Conservation (phyloP, 805 yeast species). For the Saccharomyces jurei region DNA sequence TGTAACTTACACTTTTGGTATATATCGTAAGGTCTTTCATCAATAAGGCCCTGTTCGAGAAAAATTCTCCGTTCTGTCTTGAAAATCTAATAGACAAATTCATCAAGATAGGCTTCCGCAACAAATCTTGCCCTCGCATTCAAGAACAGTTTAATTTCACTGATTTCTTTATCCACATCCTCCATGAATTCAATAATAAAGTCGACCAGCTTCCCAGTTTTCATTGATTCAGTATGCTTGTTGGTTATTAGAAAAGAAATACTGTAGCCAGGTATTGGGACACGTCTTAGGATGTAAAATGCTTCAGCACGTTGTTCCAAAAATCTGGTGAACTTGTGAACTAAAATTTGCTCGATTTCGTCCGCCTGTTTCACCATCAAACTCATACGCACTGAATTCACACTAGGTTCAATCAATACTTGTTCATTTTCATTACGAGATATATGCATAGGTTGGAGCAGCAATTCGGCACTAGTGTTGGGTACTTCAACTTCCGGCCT, state of each 20-base stretch:
- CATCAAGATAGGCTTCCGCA: conserved; percentile 90
- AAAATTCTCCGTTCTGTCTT: background rate
- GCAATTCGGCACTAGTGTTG: conserved; percentile 70
- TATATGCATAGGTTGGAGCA: conserved; percentile 81
- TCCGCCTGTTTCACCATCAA: conserved; percentile 95
- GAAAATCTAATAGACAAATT: conserved; percentile 51
- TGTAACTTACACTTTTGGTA: background rate
- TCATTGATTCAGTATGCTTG: conserved; percentile 90
- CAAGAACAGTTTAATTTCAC: conserved; percentile 94
- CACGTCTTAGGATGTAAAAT: conserved; percentile 84
- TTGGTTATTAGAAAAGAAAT: conserved; percentile 90
- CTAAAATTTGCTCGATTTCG: conserved; percentile 90
- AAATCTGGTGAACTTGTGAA: conserved; percentile 89
- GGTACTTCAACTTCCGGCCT: conserved; percentile 89
- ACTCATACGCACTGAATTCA: conserved; percentile 85
- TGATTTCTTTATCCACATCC: conserved; percentile 96
- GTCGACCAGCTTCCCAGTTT: conserved; percentile 90
- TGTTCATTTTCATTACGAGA: conserved; percentile 90
- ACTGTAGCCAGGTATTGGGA: conserved; percentile 84
- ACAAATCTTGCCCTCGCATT: conserved; percentile 97
- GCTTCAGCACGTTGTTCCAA: conserved; percentile 93
- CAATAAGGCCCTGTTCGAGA: background rate
- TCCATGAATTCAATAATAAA: conserved; percentile 98
- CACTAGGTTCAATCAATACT: conserved; percentile 87
- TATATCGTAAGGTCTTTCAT: background rate